Evolutionary conservation across 108 stramenopile species (phyloP).

Genomic region (Pseudonitzschia multistriata): DNA sequence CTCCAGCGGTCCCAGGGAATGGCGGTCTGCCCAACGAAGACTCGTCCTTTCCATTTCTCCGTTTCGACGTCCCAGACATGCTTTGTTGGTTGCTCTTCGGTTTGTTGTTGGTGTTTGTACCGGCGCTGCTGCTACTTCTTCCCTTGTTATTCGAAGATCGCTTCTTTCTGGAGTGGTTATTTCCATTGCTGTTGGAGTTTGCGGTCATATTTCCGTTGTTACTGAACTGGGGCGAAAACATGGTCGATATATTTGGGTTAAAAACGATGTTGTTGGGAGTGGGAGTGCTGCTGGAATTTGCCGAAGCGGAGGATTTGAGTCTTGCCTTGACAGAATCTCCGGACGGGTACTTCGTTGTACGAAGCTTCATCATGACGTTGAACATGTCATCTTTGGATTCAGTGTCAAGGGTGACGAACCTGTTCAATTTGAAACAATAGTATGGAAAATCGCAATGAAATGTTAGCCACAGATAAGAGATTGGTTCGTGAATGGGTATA

Average conservation of each 20-base stretch:
- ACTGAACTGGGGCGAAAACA: conserved; percentile 21
- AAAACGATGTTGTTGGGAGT: conserved; percentile 3
- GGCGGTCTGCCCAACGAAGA: background rate
- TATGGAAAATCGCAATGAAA: background rate
- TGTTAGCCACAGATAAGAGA: background rate
- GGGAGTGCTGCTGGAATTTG: background rate
- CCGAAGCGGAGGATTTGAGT: conserved; percentile 37
- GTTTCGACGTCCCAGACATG: conserved; percentile 9
- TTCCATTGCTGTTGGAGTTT: conserved; percentile 5
- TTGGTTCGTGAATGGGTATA: background rate
- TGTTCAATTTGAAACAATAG: conserved; percentile 17
- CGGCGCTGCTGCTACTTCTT: conserved; percentile 24
- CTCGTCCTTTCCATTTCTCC: conserved; percentile 11
- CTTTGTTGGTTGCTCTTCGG: conserved; percentile 21
- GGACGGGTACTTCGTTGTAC: conserved; percentile 34
- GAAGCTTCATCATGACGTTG: conserved; percentile 43
- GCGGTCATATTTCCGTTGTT: conserved; percentile 4
- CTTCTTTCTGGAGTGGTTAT: conserved; percentile 17
- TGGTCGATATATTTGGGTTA: conserved; percentile 3
- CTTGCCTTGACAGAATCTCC: conserved; percentile 55
- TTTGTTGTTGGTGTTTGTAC: conserved; percentile 14
- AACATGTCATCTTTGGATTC: conserved; percentile 46
- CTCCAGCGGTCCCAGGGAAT: too few species aligned
- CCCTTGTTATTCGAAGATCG: conserved; percentile 13
- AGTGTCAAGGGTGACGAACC: conserved; percentile 55